These are phyloP conservation scores for Aegle marmelos DNA, from an alignment of 345 rosid genomes.

Conservation along the genomic window DNA sequence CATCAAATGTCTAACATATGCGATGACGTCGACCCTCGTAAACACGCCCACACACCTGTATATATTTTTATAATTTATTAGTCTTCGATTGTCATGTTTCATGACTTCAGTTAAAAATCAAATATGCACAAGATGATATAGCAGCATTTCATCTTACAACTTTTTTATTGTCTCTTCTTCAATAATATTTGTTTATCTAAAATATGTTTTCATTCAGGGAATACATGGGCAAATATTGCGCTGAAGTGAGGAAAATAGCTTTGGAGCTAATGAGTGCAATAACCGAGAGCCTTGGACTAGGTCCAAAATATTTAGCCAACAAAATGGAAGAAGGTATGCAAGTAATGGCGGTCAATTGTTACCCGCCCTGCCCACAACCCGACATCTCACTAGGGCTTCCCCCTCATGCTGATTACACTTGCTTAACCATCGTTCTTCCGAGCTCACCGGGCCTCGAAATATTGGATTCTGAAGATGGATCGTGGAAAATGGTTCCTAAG, in stretches of 20 bases:
- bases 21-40: neutral
- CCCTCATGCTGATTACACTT: constrained; percentile 65
- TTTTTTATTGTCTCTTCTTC: neutral
- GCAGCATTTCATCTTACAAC: neutral
- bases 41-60: fast-evolving
- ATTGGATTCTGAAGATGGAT: constrained; percentile 27
- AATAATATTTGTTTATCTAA: no score
- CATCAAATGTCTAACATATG: neutral
- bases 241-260: constrained; percentile 37
- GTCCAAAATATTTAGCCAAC: constrained; percentile 33
- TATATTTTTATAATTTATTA: neutral
- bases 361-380: constrained; percentile 61
- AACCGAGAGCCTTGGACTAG: constrained; percentile 52
- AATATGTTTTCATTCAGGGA: constrained; percentile 29
- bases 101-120: neutral
- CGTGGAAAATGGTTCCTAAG: constrained; percentile 49
- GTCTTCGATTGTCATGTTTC: neutral
- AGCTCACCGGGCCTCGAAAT: constrained; percentile 56
- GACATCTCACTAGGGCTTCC: constrained; percentile 46
- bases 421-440: constrained; percentile 55
- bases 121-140: neutral
- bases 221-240: constrained; percentile 50
- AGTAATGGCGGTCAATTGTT: constrained; percentile 53
- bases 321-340: constrained; percentile 57
- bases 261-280: constrained; percentile 45